Percentiles rank a stretch among this genome's conserved stretches.
phyloP scores from a whole-genome alignment of 2,329 filamentous ascomycete species.

The Fusarium sp. region DNA sequence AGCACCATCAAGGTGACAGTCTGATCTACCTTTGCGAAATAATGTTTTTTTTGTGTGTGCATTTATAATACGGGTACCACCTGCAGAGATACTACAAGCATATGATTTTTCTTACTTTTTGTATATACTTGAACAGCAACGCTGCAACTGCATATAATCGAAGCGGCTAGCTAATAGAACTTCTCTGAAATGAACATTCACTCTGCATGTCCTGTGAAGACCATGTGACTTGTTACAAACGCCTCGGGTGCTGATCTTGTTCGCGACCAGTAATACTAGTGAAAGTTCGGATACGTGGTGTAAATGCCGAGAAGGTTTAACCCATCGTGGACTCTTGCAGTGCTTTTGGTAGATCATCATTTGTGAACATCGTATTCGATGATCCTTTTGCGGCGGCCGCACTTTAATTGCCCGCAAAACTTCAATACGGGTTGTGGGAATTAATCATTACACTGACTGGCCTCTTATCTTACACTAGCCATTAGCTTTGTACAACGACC shows the following conservation, averaged over 20 bases:
- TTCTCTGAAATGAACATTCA: neutral
- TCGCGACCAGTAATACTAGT: neutral
- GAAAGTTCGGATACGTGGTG: too few relatives aligned
- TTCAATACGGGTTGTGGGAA: neutral
- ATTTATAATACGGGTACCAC: conserved; percentile 1
- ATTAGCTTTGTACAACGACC: neutral
- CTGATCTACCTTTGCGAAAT: neutral
- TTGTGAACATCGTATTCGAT: too few relatives aligned
- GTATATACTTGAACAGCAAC: conserved; percentile 24
- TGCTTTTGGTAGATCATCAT: too few relatives aligned
- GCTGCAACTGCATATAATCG: conserved; percentile 4
- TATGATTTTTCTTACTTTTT: conserved; percentile 1
- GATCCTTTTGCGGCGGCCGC: neutral
- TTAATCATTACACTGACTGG: neutral
- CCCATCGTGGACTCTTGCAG: too few relatives aligned
- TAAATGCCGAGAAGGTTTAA: too few relatives aligned
- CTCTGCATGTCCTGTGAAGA: neutral
- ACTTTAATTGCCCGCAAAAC: neutral
- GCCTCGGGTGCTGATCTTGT: neutral
- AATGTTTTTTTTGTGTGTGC: neutral
- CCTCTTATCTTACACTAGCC: neutral
- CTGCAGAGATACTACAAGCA: conserved; percentile 1
- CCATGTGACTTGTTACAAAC: neutral
- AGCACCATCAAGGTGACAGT: conserved; percentile 35
- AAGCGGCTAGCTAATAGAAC: conserved; percentile 19